Evolutionary conservation across 192 early-diverging fungal genomes (phyloP).

Genomic region (Podila verticillata): DNA sequence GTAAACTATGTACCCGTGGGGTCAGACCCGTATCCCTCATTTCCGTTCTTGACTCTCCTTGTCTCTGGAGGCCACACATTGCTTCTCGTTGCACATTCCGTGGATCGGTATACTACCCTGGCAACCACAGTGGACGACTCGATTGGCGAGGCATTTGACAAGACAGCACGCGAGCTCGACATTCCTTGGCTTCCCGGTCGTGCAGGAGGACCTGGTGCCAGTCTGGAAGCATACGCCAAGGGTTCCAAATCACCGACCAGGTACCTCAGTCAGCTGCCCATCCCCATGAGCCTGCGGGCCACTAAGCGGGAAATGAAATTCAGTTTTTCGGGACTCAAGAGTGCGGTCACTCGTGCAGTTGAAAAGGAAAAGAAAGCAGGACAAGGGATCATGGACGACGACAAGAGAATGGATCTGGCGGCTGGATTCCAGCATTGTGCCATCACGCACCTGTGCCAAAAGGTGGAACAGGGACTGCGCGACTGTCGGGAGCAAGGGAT

Average conservation of each 20-base stretch:
- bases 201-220: slow-evolving; percentile 75
- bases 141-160: slow-evolving; percentile 84
- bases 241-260: slow-evolving; percentile 56
- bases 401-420: slow-evolving; percentile 63
- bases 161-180: slow-evolving; percentile 71
- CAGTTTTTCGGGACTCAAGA: slow-evolving; percentile 82
- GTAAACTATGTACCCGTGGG: slow-evolving; percentile 1
- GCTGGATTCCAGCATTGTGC: slow-evolving; percentile 76
- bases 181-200: slow-evolving; percentile 72
- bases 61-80: slow-evolving; percentile 84
- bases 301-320: slow-evolving; percentile 63
- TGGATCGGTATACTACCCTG: slow-evolving; percentile 68
- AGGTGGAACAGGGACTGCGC: slow-evolving; percentile 65
- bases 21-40: slow-evolving; percentile 52
- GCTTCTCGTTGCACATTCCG: slow-evolving; percentile 62
- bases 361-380: slow-evolving; percentile 51
- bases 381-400: slow-evolving; percentile 24
- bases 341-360: slow-evolving; percentile 66
- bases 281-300: slow-evolving; percentile 70
- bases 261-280: slow-evolving; percentile 52
- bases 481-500: slow-evolving; percentile 47
- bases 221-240: slow-evolving; percentile 70
- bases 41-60: slow-evolving; percentile 78
- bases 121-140: slow-evolving; percentile 80
- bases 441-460: slow-evolving; percentile 69